Conservation (phyloP, 2,329 filamentous ascomycete species). For the Exophiala alcalophila region DNA sequence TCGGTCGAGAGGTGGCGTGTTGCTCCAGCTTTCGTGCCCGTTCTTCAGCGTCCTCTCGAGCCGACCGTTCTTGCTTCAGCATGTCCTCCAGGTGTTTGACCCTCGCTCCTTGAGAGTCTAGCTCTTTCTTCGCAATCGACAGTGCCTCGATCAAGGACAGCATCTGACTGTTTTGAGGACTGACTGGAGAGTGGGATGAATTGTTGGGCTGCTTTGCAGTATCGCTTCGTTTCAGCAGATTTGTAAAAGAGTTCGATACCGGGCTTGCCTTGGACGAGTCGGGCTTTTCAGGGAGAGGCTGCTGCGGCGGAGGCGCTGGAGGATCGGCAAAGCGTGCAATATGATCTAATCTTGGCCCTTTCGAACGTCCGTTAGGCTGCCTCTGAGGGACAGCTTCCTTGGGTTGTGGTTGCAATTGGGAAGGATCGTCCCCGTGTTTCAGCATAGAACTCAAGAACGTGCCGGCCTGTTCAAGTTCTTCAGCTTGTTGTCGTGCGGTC, state of each 20-base stretch:
- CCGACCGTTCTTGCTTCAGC: slow-evolving; percentile 74
- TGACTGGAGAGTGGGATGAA: slow-evolving; percentile 43
- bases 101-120: slow-evolving; percentile 75
- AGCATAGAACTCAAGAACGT: slow-evolving; percentile 77
- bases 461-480: slow-evolving; percentile 77
- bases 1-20: slow-evolving; percentile 48
- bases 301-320: slow-evolving; percentile 87
- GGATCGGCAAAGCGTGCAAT: slow-evolving; percentile 89
- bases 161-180: slow-evolving; percentile 68
- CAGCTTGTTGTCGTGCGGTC: slow-evolving; percentile 79
- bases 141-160: slow-evolving; percentile 80
- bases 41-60: slow-evolving; percentile 80
- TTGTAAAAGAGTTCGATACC: slow-evolving; percentile 45
- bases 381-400: slow-evolving; percentile 43
- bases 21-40: slow-evolving; percentile 68
- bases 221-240: slow-evolving; percentile 69
- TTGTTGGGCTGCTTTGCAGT: slow-evolving; percentile 68
- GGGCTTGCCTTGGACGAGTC: slow-evolving; percentile 58
- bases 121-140: slow-evolving; percentile 77
- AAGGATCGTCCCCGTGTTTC: slow-evolving; percentile 59
- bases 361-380: slow-evolving; percentile 47
- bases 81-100: slow-evolving; percentile 78
- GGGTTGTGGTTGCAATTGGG: slow-evolving; percentile 48
- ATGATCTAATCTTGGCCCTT: slow-evolving; percentile 62
- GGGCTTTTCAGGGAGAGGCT: slow-evolving; percentile 89